These are phyloP conservation scores for Linnemannia exigua DNA, from an alignment of 192 early-diverging fungal genomes.

Conservation along the genomic window DNA sequence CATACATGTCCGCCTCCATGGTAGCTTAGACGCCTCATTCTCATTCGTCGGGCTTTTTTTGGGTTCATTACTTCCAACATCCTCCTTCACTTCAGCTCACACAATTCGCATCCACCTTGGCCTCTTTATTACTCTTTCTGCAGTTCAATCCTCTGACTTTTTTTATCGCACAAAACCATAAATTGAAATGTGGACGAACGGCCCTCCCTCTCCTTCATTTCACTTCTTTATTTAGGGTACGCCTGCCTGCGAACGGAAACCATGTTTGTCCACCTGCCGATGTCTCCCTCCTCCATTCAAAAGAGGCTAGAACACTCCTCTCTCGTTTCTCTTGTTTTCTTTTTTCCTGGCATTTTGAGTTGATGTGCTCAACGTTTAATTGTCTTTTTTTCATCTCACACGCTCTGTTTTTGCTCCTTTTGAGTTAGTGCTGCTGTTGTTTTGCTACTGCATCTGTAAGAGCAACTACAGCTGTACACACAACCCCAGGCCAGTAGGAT, in stretches of 20 bases:
- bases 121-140: background rate
- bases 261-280: background rate
- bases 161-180: background rate
- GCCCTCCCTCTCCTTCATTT: background rate
- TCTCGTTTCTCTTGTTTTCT: background rate
- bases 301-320: slow-evolving; percentile 7
- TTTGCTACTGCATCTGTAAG: background rate
- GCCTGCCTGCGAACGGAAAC: background rate
- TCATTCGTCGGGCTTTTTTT: background rate
- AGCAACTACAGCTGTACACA: background rate
- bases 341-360: background rate
- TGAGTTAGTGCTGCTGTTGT: background rate
- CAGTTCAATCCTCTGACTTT: background rate
- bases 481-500: background rate
- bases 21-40: background rate
- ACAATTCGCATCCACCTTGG: background rate
- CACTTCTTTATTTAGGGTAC: background rate
- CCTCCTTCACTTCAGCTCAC: background rate
- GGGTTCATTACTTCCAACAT: no score
- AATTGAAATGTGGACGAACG: background rate
- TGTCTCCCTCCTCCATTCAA: background rate
- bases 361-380: background rate
- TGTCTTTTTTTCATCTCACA: background rate
- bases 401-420: background rate
- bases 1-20: background rate